Conservation (phyloP, 345 rosid genomes). For the Geranium brycei region DNA sequence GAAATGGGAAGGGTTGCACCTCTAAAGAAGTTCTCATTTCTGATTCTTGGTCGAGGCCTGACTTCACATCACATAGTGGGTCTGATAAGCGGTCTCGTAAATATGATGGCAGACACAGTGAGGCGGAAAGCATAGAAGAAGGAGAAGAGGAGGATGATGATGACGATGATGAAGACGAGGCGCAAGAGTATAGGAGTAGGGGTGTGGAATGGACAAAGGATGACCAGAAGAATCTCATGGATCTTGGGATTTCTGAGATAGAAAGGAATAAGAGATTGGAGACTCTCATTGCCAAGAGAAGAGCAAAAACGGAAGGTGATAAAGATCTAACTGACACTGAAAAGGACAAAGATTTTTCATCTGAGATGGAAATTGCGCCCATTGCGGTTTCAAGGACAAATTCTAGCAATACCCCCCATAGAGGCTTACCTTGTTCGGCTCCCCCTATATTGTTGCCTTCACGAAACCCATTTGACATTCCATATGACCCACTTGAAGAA, state of each 20-base stretch:
- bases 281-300: slow-evolving; percentile 55
- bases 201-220: slow-evolving; percentile 68
- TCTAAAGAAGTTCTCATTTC: not conserved
- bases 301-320: slow-evolving; percentile 33
- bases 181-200: slow-evolving; percentile 18
- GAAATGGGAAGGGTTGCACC: not conserved
- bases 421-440: slow-evolving; percentile 64
- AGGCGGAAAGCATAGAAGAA: slow-evolving; percentile 24
- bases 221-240: slow-evolving; percentile 77
- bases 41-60: not conserved
- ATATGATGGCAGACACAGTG: slow-evolving; percentile 15
- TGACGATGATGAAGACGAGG: slow-evolving; percentile 30
- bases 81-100: slow-evolving; percentile 14
- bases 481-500: slow-evolving; percentile 71
- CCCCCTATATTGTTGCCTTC: slow-evolving; percentile 57
- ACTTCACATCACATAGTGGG: slow-evolving; percentile 3
- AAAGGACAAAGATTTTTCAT: not conserved
- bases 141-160: slow-evolving; percentile 10
- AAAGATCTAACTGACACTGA: not conserved
- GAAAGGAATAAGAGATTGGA: slow-evolving; percentile 76
- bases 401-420: slow-evolving; percentile 18
- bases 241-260: slow-evolving; percentile 68
- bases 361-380: slow-evolving; percentile 18
- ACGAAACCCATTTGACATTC: slow-evolving; percentile 74
- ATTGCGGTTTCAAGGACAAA: slow-evolving; percentile 28